These are phyloP conservation scores for Zygosaccharomyces bisporus DNA, from an alignment of 805 yeast genomes.

Conservation along the genomic window DNA sequence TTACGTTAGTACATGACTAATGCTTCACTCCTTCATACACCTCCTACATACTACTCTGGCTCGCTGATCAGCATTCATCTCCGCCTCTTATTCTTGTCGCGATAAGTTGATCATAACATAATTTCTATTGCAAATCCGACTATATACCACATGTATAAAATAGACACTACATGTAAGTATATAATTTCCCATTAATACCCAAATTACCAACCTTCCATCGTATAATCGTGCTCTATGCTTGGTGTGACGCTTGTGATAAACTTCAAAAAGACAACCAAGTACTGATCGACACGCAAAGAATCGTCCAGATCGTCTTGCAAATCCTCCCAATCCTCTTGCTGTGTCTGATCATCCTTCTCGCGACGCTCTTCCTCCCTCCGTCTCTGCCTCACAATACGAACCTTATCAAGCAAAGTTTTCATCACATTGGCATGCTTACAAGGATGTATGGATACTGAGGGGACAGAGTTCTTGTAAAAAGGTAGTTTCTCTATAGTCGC, in stretches of 20 bases:
- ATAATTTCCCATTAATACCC: slow-evolving; percentile 7
- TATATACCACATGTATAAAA: slow-evolving; percentile 1
- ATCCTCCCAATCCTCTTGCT: slow-evolving; percentile 59
- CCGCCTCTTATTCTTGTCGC: background rate
- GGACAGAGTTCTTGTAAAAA: slow-evolving; percentile 59
- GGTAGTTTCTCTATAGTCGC: slow-evolving; percentile 95
- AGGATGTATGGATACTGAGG: slow-evolving; percentile 86
- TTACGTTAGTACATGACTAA: background rate
- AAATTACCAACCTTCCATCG: slow-evolving; percentile 84
- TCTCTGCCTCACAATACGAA: slow-evolving; percentile 48
- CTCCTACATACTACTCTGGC: slow-evolving; percentile 34
- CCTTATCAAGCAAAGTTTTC: slow-evolving; percentile 77
- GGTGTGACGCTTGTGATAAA: slow-evolving; percentile 97
- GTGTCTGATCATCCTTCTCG: slow-evolving; percentile 24
- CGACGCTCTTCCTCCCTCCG: slow-evolving; percentile 37
- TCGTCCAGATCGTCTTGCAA: slow-evolving; percentile 40
- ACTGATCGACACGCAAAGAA: slow-evolving; percentile 82
- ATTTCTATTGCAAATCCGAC: slow-evolving; percentile 7
- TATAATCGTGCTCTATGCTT: slow-evolving; percentile 94
- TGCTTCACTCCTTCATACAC: background rate
- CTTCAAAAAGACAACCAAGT: slow-evolving; percentile 81
- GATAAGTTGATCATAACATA: background rate
- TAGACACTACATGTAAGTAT: background rate
- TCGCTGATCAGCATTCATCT: slow-evolving; percentile 33
- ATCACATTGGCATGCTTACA: slow-evolving; percentile 94